Conservation (phyloP, 2,329 filamentous ascomycete species). For the Tolypocladium pustulatum region DNA sequence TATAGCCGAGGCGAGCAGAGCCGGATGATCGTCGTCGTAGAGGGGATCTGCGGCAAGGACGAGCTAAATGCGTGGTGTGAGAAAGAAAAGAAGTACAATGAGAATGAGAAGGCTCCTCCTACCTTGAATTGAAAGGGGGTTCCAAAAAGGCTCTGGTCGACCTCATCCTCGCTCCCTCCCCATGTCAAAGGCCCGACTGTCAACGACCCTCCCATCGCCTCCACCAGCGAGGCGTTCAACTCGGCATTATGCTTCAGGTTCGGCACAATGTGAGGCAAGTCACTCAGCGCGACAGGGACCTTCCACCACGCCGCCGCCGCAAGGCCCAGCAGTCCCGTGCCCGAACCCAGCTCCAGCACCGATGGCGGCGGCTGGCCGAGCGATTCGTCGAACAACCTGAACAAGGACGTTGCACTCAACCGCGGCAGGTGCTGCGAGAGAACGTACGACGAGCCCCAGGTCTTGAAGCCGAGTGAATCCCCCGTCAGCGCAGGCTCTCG, state of each 20-base stretch:
- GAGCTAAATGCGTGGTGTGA: constrained; percentile 32
- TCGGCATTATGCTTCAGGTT: constrained; percentile 70
- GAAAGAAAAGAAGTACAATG: background rate
- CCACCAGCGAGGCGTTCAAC: constrained; percentile 49
- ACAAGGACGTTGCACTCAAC: constrained; percentile 33
- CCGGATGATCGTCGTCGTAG: constrained; percentile 76
- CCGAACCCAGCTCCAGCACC: constrained; percentile 74
- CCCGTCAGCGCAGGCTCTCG: constrained; percentile 81
- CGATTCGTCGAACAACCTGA: constrained; percentile 30
- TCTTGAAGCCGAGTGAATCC: constrained; percentile 86
- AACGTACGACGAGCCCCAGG: constrained; percentile 86
- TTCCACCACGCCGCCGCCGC: constrained; percentile 66
- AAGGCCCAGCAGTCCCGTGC: constrained; percentile 83
- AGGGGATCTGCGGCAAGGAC: constrained; percentile 79
- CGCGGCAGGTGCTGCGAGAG: constrained; percentile 61
- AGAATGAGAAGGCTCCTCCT: background rate
- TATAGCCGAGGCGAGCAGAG: constrained; percentile 62
- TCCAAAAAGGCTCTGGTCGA: constrained; percentile 34
- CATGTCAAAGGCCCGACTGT: constrained; percentile 64
- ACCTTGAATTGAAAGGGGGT: constrained; percentile 41
- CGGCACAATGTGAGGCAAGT: constrained; percentile 71
- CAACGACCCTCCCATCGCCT: constrained; percentile 42
- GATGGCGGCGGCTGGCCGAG: constrained; percentile 18
- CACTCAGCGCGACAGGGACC: constrained; percentile 62
- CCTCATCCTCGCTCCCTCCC: constrained; percentile 41